These are phyloP conservation scores for Spizellomyces punctatus DNA, from an alignment of 192 early-diverging fungal species.

Conservation along the genomic window DNA sequence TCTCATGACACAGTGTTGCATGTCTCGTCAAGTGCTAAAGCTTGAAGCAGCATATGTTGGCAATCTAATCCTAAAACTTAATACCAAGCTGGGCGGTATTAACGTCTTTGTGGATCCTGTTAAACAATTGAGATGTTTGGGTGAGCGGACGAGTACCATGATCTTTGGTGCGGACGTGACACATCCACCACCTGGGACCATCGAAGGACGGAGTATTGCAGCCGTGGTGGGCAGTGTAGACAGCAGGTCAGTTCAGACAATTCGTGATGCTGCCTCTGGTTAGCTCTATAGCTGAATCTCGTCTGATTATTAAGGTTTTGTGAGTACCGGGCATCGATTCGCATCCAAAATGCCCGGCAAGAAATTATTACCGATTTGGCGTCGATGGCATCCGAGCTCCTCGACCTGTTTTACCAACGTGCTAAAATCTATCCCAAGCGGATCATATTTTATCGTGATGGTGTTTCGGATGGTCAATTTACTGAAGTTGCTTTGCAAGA, in stretches of 20 bases:
- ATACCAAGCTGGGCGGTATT: conserved; percentile 66
- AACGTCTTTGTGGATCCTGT: conserved; percentile 39
- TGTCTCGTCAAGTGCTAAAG: conserved; percentile 19
- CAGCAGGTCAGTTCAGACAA: conserved; percentile 15
- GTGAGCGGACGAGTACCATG: conserved; percentile 38
- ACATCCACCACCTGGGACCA: conserved; percentile 27
- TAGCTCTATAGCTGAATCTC: too few species aligned
- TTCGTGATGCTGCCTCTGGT: too few species aligned
- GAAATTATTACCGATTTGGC: conserved; percentile 21
- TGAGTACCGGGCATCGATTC: neutral
- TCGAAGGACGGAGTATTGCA: conserved; percentile 68
- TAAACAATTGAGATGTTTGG: too few species aligned
- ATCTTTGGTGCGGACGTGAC: conserved; percentile 35
- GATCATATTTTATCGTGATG: conserved; percentile 88
- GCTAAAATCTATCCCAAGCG: conserved; percentile 73
- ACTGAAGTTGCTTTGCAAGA: conserved; percentile 61
- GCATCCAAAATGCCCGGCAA: conserved; percentile 10
- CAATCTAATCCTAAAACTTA: conserved; percentile 57
- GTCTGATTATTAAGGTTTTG: conserved; percentile 18
- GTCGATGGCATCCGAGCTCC: conserved; percentile 6
- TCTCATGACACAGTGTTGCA: conserved; percentile 54
- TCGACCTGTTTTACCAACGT: conserved; percentile 11
- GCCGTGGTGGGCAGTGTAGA: conserved; percentile 74
- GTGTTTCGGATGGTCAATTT: conserved; percentile 80
- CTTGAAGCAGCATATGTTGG: conserved; percentile 26